Evolutionary conservation across 164 flowering plant genomes (phyloP).

Genomic region (Brasenia schreberi): DNA sequence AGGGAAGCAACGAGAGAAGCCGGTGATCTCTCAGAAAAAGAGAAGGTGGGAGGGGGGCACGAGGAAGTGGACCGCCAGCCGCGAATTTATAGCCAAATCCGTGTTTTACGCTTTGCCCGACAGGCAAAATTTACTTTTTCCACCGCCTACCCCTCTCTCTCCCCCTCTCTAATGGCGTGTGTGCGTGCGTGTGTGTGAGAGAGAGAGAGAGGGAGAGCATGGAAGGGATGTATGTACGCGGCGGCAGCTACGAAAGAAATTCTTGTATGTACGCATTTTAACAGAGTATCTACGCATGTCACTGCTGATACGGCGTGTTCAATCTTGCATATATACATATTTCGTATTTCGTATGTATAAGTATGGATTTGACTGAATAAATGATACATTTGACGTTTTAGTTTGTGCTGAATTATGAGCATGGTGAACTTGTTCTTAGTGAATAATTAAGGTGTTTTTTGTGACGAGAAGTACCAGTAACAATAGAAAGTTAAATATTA

Average conservation of each 20-base stretch:
- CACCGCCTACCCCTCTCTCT: background rate
- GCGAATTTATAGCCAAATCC: conserved; percentile 18
- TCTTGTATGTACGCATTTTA: too few relatives aligned
- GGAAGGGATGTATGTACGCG: background rate
- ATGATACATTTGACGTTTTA: too few relatives aligned
- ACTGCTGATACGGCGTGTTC: too few relatives aligned
- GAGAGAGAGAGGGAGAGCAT: background rate
- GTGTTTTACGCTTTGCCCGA: conserved; percentile 30
- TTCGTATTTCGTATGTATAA: too few relatives aligned
- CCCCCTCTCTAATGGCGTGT: conserved; percentile 2
- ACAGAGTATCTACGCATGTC: too few relatives aligned
- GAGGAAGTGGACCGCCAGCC: background rate
- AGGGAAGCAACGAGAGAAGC: background rate
- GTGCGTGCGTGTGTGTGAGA: conserved; percentile 7
- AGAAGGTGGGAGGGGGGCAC: background rate
- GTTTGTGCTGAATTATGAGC: too few relatives aligned
- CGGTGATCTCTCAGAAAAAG: background rate
- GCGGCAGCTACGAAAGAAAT: background rate
- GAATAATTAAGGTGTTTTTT: too few relatives aligned
- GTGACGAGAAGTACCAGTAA: too few relatives aligned
- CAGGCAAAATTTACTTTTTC: conserved; percentile 8
- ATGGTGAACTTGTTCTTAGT: too few relatives aligned
- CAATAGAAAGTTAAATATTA: too few relatives aligned
- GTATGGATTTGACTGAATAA: too few relatives aligned
- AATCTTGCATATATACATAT: too few relatives aligned